phyloP scores from a whole-genome alignment of 345 rosid genomes.

The Triadica sebifera region DNA sequence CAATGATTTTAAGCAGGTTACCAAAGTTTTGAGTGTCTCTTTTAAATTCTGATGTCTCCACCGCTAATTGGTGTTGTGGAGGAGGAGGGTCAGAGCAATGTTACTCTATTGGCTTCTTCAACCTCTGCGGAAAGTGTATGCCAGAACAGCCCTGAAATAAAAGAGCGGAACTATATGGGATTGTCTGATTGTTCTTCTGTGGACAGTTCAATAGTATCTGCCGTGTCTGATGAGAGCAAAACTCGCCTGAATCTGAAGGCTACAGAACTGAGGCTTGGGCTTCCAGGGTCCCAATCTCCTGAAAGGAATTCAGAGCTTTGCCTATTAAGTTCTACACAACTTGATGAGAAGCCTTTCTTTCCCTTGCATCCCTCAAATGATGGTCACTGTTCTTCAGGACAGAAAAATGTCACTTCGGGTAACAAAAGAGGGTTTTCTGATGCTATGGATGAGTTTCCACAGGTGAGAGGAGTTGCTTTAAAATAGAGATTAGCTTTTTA shows the following conservation, averaged over 20 bases:
- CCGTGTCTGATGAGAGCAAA: constrained; percentile 17
- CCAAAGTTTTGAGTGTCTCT: not conserved
- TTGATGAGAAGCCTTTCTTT: constrained; percentile 36
- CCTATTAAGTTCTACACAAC: constrained; percentile 16
- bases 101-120: constrained; percentile 30
- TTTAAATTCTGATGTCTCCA: constrained; percentile 27
- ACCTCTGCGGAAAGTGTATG: constrained; percentile 28
- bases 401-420: constrained; percentile 26
- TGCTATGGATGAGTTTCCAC: constrained; percentile 50
- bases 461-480: constrained; percentile 37
- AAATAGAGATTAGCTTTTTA: constrained; percentile 8
- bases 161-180: constrained; percentile 38
- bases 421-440: constrained; percentile 54
- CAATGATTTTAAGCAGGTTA: constrained; percentile 12
- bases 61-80: constrained; percentile 30
- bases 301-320: constrained; percentile 27
- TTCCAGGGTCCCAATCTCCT: constrained; percentile 37
- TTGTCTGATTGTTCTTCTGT: constrained; percentile 35
- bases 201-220: constrained; percentile 21
- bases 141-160: constrained; percentile 24
- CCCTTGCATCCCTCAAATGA: constrained; percentile 32
- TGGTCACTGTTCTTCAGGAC: constrained; percentile 16
- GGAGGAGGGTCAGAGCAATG: constrained; percentile 31
- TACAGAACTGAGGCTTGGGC: constrained; percentile 37
- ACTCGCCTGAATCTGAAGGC: constrained; percentile 29